Conservation (phyloP, 345 rosid genomes). For the Lepidium africanum region DNA sequence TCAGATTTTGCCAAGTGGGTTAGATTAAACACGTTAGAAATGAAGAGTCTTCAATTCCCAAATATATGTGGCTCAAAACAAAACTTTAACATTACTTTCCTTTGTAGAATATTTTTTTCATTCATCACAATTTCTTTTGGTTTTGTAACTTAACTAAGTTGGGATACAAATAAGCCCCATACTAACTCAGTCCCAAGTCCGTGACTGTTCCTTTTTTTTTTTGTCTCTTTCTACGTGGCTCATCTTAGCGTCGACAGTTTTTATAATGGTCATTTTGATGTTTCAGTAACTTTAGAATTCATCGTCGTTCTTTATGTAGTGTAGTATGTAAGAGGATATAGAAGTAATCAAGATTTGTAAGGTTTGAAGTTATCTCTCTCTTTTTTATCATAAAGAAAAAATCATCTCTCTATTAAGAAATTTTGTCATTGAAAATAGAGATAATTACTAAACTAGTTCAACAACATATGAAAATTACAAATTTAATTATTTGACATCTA, state of each 20-base stretch:
- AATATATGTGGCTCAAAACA: conserved; percentile 17
- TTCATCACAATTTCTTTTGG: conserved; percentile 3
- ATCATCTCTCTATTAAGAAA: too few relatives aligned
- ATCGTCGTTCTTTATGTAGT: background rate
- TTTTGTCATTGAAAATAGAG: too few relatives aligned
- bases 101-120: background rate
- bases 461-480: too few relatives aligned
- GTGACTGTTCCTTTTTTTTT: conserved; percentile 6
- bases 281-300: background rate
- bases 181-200: background rate
- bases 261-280: background rate
- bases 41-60: background rate
- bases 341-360: background rate
- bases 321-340: too few relatives aligned
- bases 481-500: too few relatives aligned
- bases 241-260: background rate
- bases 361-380: too few relatives aligned
- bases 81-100: background rate
- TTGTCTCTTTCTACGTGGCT: background rate
- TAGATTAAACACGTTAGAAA: background rate
- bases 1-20: conserved; percentile 7
- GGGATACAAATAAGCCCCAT: background rate
- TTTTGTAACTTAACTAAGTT: conserved; percentile 13
- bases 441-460: too few relatives aligned
- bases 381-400: too few relatives aligned